A percentile compares a stretch with the other conserved stretches of the same genome.
Conservation (phyloP, 371 early-diverging fungal species). For the Mucor saturninus region DNA sequence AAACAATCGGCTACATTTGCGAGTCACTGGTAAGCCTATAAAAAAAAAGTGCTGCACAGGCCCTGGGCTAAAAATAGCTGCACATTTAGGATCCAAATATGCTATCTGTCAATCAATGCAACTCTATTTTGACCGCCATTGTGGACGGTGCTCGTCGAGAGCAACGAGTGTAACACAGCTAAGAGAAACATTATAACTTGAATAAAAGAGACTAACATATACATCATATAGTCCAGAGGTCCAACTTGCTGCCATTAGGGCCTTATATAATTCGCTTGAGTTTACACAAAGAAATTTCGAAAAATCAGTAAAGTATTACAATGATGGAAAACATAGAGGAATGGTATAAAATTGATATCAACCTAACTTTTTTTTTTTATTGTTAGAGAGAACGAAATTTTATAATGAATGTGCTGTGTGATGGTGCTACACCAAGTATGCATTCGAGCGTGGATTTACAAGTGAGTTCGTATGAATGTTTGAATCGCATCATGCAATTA, state of each 20-base stretch:
- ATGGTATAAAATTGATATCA: too few relatives aligned
- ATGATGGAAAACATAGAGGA: too few relatives aligned
- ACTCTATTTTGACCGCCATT: slow-evolving; percentile 7
- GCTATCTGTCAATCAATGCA: background rate
- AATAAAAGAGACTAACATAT: too few relatives aligned
- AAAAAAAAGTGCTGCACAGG: too few relatives aligned
- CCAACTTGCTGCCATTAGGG: background rate
- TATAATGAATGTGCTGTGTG: slow-evolving; percentile 14
- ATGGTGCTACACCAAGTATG: slow-evolving; percentile 6
- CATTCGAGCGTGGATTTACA: background rate
- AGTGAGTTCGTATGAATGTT: slow-evolving; percentile 8
- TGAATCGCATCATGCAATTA: background rate
- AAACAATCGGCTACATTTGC: slow-evolving; percentile 13
- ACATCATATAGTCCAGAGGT: background rate
- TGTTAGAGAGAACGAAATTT: slow-evolving; percentile 7
- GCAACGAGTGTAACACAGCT: background rate
- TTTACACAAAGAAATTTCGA: slow-evolving; percentile 4
- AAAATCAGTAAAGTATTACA: background rate
- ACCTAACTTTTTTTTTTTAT: too few relatives aligned
- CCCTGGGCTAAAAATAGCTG: too few relatives aligned
- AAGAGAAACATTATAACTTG: too few relatives aligned
- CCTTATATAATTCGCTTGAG: slow-evolving; percentile 7
- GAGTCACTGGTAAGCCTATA: slow-evolving; percentile 7
- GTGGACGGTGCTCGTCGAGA: slow-evolving; percentile 11
- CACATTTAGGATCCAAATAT: background rate